Percentiles rank a stretch among this genome's conserved stretches.
phyloP scores from a whole-genome alignment of 495 filamentous ascomycete genomes.

The Penicillium simplicissimum region DNA sequence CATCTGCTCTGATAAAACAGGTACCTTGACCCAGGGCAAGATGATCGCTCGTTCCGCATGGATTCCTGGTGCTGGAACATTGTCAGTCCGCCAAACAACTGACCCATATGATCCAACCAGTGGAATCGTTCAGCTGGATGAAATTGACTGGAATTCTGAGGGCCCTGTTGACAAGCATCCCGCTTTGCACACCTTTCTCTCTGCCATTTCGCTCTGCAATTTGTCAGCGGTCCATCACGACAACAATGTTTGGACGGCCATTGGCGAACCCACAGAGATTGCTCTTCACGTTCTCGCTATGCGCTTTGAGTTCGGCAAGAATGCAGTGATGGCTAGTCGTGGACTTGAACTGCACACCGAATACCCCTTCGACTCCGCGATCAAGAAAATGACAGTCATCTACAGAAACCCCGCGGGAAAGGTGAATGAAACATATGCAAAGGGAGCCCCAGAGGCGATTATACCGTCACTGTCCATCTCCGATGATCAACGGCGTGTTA shows the following conservation, averaged over 20 bases:
- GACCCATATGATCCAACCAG: slow-evolving; percentile 66
- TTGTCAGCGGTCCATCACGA: slow-evolving; percentile 66
- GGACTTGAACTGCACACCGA: slow-evolving; percentile 69
- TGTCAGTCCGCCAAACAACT: slow-evolving; percentile 54
- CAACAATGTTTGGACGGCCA: slow-evolving; percentile 61
- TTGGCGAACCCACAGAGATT: slow-evolving; percentile 82
- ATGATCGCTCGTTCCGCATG: slow-evolving; percentile 82
- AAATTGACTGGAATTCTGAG: slow-evolving; percentile 32
- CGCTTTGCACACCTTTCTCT: slow-evolving; percentile 63
- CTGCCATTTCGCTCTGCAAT: slow-evolving; percentile 76
- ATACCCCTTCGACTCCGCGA: slow-evolving; percentile 77
- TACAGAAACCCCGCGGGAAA: slow-evolving; percentile 44
- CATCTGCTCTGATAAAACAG: slow-evolving; percentile 88
- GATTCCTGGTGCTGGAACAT: slow-evolving; percentile 63
- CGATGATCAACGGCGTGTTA: slow-evolving; percentile 51
- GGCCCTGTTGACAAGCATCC: slow-evolving; percentile 23
- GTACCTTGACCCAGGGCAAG: slow-evolving; percentile 73
- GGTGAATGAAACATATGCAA: slow-evolving; percentile 60
- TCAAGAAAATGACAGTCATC: slow-evolving; percentile 84
- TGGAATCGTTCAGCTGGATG: slow-evolving; percentile 52
- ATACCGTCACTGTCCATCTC: slow-evolving; percentile 57
- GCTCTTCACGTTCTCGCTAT: slow-evolving; percentile 77
- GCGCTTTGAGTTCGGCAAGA: slow-evolving; percentile 65
- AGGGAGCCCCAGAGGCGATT: slow-evolving; percentile 66
- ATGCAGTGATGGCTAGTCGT: slow-evolving; percentile 48